phyloP scores from a whole-genome alignment of 257 asterid species.

The Sherardia arvensis region DNA sequence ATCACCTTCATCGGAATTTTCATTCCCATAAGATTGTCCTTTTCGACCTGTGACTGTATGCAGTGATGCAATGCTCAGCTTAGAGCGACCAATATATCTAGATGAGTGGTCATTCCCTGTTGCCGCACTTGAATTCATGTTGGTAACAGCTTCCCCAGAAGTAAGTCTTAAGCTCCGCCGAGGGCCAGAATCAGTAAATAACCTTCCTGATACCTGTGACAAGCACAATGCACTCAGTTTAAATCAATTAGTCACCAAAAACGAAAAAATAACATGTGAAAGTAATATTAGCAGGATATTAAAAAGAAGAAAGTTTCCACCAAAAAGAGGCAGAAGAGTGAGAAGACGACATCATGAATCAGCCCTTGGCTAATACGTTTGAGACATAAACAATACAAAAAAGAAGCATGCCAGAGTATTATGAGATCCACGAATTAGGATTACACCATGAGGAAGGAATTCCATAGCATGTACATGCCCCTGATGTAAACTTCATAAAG shows the following conservation, averaged over 20 bases:
- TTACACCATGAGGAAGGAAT: neutral
- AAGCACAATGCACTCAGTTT: conserved; percentile 17
- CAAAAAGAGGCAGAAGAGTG: neutral
- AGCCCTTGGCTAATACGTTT: neutral
- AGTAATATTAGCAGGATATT: neutral
- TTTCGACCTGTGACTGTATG: conserved; percentile 64
- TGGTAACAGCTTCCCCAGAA: conserved; percentile 51
- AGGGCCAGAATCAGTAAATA: conserved; percentile 88
- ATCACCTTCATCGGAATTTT: conserved; percentile 74
- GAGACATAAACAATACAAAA: neutral
- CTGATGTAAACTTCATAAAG: neutral
- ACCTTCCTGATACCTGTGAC: conserved; percentile 84
- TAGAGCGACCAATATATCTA: conserved; percentile 56
- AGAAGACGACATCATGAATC: neutral
- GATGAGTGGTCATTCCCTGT: conserved; percentile 51
- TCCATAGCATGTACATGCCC: neutral
- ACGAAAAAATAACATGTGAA: neutral
- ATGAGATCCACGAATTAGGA: neutral
- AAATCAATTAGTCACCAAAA: neutral
- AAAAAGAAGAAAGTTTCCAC: neutral
- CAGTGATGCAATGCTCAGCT: conserved; percentile 39
- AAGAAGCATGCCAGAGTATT: neutral
- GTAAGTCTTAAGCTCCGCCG: conserved; percentile 89
- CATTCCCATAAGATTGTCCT: conserved; percentile 58
- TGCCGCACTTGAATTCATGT: conserved; percentile 38